Base-by-base conservation (phyloP, 169 alveolate genomes). In the Ichthyophthirius multifiliis region DNA sequence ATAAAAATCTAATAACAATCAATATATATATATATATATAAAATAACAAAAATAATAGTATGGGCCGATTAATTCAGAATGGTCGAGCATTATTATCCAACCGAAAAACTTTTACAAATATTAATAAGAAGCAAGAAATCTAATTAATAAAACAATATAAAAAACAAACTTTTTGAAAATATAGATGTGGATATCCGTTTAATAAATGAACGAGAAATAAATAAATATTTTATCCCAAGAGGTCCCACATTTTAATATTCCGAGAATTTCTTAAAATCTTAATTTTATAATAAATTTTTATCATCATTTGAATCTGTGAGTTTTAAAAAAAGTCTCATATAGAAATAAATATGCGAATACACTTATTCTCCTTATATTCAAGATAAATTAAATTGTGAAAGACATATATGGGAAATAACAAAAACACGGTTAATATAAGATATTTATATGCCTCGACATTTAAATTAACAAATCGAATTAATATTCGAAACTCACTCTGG, bases 61-160 rank as follows among this genome's bases (percentile, higher is more conserved):
- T 55, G 71, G 71, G 71, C 71, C 31, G 71, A 55, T 55, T 55
- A 55, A 27, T 55, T 55, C 18, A 55, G 71, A 27, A 27, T 55
- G 1, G 39, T 55, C 31, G 71, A 55, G 23, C 23, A 55, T 23
- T 55, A 20, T 27, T 27, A 55, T 27, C 31, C 71, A 1, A 55
- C 71, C 31, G 71, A 55, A 27, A 10, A 55, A 18, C 23, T 55
- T 10, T 16, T 55, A 23, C 43, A 55, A 55, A 20, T 55, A 27
- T 39, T 55, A 15, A 27, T 15, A 1, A 55, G 71, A 9, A 1
- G 23, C 12, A 55, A 7, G 39, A 55, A 55, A 15, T n/a, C n/a
- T 10, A 39, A 55, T 4, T 55, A 55, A 27, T 13, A 16, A 27
- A 15, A 55, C 18, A 39, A 55, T 7, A 55, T 27, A 2, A 55